phyloP scores from a whole-genome alignment of 208 protist genomes.

The Crithidia sp. region DNA sequence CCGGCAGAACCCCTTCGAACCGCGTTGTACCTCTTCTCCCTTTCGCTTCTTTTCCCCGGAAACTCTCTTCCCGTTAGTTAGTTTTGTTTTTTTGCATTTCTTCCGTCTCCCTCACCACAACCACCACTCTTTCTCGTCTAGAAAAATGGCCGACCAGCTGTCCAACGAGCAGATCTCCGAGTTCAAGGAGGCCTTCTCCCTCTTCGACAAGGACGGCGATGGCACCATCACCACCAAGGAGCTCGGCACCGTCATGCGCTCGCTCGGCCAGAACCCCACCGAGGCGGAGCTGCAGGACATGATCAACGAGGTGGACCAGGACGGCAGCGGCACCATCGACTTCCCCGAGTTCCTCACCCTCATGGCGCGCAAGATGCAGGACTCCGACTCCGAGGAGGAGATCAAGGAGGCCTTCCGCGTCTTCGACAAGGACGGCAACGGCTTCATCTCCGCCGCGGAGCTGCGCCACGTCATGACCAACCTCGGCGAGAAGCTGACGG shows the following conservation, averaged over 20 bases:
- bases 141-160: constrained; percentile 85
- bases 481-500: constrained; percentile 94
- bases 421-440: constrained; percentile 96
- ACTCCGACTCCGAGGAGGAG: constrained; percentile 94
- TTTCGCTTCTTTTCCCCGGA: neutral
- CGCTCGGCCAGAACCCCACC: constrained; percentile 97
- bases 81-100: neutral
- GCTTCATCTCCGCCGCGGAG: constrained; percentile 94
- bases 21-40: neutral
- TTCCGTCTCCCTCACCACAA: no score
- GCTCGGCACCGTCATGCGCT: constrained; percentile 99
- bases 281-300: constrained; percentile 97
- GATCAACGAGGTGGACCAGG: constrained; percentile 97
- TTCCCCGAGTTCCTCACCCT: constrained; percentile 94
- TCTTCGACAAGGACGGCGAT: constrained; percentile 98
- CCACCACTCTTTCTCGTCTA: no score
- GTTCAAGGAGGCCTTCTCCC: constrained; percentile 99
- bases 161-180: constrained; percentile 99
- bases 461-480: constrained; percentile 96
- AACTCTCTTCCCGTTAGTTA: neutral
- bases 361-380: constrained; percentile 91
- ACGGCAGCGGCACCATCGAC: constrained; percentile 96
- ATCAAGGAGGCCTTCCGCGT: constrained; percentile 96
- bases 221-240: constrained; percentile 98
- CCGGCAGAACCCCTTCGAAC: no score